These are phyloP conservation scores for Tulasnella sp. DNA, from an alignment of 768 basidiomycete species.

Conservation along the genomic window DNA sequence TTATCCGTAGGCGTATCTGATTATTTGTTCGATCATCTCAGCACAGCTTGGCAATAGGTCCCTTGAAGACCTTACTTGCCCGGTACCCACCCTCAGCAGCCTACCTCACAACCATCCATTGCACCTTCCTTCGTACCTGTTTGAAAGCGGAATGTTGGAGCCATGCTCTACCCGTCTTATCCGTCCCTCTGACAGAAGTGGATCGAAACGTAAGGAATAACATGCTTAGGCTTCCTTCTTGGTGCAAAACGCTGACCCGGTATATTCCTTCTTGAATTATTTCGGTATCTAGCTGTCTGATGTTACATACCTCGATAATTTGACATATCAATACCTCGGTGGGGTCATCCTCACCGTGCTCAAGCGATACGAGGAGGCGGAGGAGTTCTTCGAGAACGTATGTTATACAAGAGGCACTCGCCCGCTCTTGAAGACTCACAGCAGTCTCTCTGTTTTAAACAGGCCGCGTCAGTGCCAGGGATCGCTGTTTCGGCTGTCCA, in stretches of 20 bases:
- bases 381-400: constrained; percentile 68
- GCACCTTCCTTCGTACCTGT: constrained; percentile 58
- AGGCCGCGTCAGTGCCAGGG: constrained; percentile 37
- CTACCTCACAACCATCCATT: constrained; percentile 61
- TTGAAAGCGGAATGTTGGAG: constrained; percentile 43
- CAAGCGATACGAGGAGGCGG: constrained; percentile 56
- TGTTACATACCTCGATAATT: constrained; percentile 64
- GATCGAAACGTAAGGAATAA: constrained; percentile 31
- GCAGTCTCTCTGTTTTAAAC: background rate
- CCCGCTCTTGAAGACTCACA: too few relatives aligned
- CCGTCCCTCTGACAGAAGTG: constrained; percentile 53
- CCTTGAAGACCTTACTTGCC: constrained; percentile 47
- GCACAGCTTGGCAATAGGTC: constrained; percentile 41
- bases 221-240: background rate
- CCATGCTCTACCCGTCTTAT: constrained; percentile 50
- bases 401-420: too few relatives aligned
- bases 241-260: too few relatives aligned
- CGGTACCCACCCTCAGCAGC: constrained; percentile 50
- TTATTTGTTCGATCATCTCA: constrained; percentile 19
- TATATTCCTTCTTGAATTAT: background rate
- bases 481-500: constrained; percentile 54
- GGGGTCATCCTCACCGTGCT: constrained; percentile 59
- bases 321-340: constrained; percentile 76
- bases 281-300: constrained; percentile 30
- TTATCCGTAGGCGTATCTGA: background rate